Base-by-base conservation (phyloP, 129 eudicot genomes). In the Flaveria trinervia region DNA sequence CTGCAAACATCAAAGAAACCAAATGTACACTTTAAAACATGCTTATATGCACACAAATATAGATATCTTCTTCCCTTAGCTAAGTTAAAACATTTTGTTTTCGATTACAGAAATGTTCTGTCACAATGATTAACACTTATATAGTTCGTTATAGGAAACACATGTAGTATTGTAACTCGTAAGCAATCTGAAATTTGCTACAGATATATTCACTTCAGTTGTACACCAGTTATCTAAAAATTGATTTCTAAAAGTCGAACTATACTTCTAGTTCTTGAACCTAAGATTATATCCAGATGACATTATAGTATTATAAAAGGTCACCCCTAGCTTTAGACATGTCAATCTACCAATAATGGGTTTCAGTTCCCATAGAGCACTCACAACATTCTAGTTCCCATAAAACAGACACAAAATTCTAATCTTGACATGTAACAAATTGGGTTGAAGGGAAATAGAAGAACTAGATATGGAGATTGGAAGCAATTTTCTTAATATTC, bases 1-100 rank as follows among this genome's bases (percentile, higher is more conserved):
- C 99, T 91, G 72, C 20, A 82, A 89, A 83, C 41, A 55, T 22
- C 68, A 36, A 36, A 36, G 41, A 36, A 36, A 36, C 7, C 41
- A 36, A 36, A 36, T 36, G 41, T 36, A 36, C 41, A 36, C 41
- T 36, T 5, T 73, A 43, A 17, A 17, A 45, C 46, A 30, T 45
- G 75, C 36, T 64, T 73, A 7, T 7, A 73, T 17, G 54, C 77
- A 73, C 68, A 56, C 41, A 41, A 9, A 39, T 23, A 57, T 56
- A 73, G 36, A 2, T 17, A 22, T 57, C 1, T 55, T 68, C 77
- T 57, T 41, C 44, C 4, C 43, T 65, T 73, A 15, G 56, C 41
- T 7, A 36, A 57, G 25, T 22, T 73, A 41, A n/a, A 52, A 6
- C 46, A 20, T 30, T 65, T n/a, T 8, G 70, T 36, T 65, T 61